phyloP scores from a whole-genome alignment of 768 basidiomycete genomes.

The Russula vinacea region DNA sequence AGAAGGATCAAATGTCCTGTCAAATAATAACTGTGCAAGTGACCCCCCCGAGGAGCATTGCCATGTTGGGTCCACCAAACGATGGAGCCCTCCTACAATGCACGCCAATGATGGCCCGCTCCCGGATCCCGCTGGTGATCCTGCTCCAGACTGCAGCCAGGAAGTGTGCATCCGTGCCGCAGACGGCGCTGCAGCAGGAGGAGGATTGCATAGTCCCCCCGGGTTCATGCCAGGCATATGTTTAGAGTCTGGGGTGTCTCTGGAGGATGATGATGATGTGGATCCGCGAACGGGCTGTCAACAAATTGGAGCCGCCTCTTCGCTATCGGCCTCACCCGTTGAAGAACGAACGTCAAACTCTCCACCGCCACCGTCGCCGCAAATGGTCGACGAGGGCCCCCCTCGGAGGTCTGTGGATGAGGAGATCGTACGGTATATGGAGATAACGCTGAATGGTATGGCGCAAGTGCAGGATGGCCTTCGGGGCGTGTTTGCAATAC shows the following conservation, averaged over 20 bases:
- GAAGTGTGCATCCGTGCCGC: constrained; percentile 21
- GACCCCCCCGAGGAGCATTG: not conserved
- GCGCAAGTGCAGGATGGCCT: constrained; percentile 18
- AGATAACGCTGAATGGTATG: constrained; percentile 11
- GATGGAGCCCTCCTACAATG: not conserved
- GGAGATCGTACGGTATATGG: constrained; percentile 13
- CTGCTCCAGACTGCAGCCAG: constrained; percentile 22
- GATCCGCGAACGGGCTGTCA: not conserved
- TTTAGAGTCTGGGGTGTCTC: not conserved
- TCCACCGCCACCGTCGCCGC: not conserved
- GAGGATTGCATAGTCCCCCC: constrained; percentile 6
- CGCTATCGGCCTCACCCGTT: not conserved
- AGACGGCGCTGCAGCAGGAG: constrained; percentile 20
- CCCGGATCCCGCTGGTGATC: not conserved
- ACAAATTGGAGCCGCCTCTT: not conserved
- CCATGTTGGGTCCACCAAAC: not conserved
- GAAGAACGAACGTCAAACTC: not conserved
- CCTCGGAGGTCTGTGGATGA: constrained; percentile 7
- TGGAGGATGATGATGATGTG: not conserved
- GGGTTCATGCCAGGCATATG: not conserved
- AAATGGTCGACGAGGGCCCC: not conserved
- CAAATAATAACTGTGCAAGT: not conserved
- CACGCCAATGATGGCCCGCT: not conserved
- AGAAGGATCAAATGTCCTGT: not conserved
- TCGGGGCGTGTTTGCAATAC: constrained; percentile 18